Base-by-base conservation (phyloP, 2,329 filamentous ascomycete genomes). In the Colletotrichum incanum region DNA sequence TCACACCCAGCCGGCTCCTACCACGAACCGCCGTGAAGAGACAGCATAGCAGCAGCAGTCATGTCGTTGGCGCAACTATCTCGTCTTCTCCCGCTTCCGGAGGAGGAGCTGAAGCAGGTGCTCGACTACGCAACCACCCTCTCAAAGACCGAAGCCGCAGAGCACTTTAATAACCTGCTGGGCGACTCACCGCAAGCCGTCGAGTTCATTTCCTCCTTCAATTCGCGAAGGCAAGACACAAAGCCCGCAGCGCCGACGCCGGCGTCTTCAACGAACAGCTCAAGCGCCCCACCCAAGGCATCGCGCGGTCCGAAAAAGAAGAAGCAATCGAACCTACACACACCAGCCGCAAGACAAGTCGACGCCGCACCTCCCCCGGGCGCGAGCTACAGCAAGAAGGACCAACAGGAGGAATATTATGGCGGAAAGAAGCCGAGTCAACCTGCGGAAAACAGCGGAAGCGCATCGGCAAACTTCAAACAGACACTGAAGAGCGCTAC, bases 121-220 rank as follows among this genome's bases (percentile, higher is more conserved):
- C 87, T 98, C 75, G 91, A 94, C 59, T 98, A 98, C 80, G 91
- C 94, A 2, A 86, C 90, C 45, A 93, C 91, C 0, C 87, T 98
- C 11, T 91, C 94, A 26, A 95, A 93, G 78, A 84, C 91, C 63
- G 93, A 93, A 74, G 93, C 94, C 18, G 94, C 91, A 62, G 92
- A 95, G 52, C 94, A 98, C 81, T 92, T 99, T 73, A 93, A 92
- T 80, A 94, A 96, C 78, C 86, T 99, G 65, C 89, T 99, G 0
- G 96, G 96, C 61, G 94, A 97, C 80, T 95, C 93, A 8, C 90
- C 95, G 1, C 91, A 93, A 76, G 89, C 86, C 50, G 84, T 95
- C 73, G 92, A 95, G 77, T 96, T 94, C 79, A 92, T 95, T 74
- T 90, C 94, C 0, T 92, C 91, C 23, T 96, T 96, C 80, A 98